These are phyloP conservation scores for Podospora pseudocomata DNA, from an alignment of 495 filamentous ascomycete genomes.

Conservation along the genomic window DNA sequence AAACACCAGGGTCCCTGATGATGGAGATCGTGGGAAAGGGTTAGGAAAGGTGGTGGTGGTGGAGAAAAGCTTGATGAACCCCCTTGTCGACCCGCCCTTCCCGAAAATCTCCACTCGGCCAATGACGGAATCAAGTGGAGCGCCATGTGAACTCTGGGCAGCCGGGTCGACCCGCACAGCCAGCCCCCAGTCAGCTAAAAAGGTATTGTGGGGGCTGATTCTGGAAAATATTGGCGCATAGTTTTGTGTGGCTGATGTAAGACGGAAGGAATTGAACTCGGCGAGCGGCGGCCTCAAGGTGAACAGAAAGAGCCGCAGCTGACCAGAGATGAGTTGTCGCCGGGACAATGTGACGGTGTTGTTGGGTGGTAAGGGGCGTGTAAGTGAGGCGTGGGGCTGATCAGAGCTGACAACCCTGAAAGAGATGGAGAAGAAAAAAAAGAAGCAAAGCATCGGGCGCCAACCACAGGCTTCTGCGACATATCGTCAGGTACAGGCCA, in stretches of 20 bases:
- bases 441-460: neutral
- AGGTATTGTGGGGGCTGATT: neutral
- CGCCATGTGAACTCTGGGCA: neutral
- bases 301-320: neutral
- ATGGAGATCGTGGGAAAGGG: neutral
- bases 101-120: neutral
- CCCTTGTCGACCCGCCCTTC: neutral
- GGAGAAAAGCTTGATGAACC: neutral
- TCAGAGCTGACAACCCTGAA: neutral
- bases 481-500: constrained; percentile 23
- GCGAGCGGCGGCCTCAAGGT: neutral
- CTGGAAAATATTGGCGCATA: neutral
- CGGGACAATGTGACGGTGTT: constrained; percentile 6
- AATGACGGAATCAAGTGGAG: neutral
- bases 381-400: neutral
- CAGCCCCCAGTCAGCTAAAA: neutral
- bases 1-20: neutral
- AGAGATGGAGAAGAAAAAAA: neutral
- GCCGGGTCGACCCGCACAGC: neutral
- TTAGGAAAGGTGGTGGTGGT: neutral
- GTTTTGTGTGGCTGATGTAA: neutral
- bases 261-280: neutral
- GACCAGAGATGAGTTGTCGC: neutral
- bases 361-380: neutral
- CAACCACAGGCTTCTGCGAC: neutral